A percentile compares a stretch with the other conserved stretches of the same genome.
phyloP scores from a whole-genome alignment of 192 early-diverging fungal species.

The Mortierella hygrophila region DNA sequence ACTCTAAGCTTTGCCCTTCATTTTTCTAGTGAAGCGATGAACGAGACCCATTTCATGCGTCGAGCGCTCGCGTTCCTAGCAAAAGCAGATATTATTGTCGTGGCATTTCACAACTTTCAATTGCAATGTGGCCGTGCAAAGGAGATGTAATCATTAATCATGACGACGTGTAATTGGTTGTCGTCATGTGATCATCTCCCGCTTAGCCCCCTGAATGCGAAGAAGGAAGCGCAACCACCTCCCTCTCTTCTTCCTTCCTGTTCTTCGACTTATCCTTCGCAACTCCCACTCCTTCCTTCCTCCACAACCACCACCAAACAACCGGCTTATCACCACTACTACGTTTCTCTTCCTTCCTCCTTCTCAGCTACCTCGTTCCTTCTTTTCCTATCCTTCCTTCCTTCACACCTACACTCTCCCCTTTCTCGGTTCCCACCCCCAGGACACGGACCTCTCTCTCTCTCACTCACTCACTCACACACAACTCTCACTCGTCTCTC shows the following conservation, averaged over 20 bases:
- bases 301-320: background rate
- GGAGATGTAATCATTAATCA: background rate
- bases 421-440: background rate
- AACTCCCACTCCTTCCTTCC: background rate
- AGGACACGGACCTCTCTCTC: constrained; percentile 2
- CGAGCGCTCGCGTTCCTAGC: background rate
- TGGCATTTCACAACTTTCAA: too few relatives aligned
- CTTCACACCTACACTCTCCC: background rate
- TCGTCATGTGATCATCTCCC: background rate
- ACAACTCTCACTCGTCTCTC: background rate
- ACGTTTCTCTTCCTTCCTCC: background rate
- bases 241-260: too few relatives aligned
- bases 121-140: too few relatives aligned
- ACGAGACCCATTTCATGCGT: background rate
- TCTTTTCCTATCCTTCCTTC: background rate
- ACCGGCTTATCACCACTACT: background rate
- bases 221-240: too few relatives aligned
- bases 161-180: background rate
- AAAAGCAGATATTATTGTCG: too few relatives aligned
- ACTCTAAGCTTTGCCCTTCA: background rate
- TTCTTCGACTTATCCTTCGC: background rate
- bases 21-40: background rate
- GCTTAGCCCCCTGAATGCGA: background rate
- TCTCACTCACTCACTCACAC: background rate
- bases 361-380: background rate